phyloP scores from a whole-genome alignment of 2,329 filamentous ascomycete species.

The Bertia moriformis region DNA sequence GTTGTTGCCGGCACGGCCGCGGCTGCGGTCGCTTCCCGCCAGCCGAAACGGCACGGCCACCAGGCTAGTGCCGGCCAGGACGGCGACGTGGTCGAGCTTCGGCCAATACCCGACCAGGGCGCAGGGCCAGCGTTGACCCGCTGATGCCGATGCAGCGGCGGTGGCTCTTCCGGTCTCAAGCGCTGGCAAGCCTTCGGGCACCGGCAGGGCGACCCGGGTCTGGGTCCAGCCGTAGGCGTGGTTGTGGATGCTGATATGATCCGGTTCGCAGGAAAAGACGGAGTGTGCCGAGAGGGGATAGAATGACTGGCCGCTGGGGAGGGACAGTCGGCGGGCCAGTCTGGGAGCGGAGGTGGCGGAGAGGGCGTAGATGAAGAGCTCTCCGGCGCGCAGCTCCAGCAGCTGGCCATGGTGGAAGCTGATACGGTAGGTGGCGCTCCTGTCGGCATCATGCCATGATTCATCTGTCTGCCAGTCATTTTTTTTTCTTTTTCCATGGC shows the following conservation, averaged over 20 bases:
- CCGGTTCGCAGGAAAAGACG: constrained; percentile 42
- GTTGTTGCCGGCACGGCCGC: constrained; percentile 24
- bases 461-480: too few species aligned
- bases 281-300: constrained; percentile 52
- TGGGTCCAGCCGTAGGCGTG: constrained; percentile 45
- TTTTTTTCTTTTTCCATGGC: too few species aligned
- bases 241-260: constrained; percentile 50
- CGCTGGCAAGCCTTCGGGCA: too few species aligned
- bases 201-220: constrained; percentile 19
- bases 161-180: neutral
- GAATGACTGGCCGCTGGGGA: constrained; percentile 44
- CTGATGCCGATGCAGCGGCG: too few species aligned
- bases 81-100: constrained; percentile 52
- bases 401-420: constrained; percentile 50
- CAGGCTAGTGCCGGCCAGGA: constrained; percentile 46
- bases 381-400: constrained; percentile 38
- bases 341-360: constrained; percentile 47
- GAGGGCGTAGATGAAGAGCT: constrained; percentile 48
- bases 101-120: constrained; percentile 46
- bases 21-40: constrained; percentile 35
- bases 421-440: constrained; percentile 28
- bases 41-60: constrained; percentile 57
- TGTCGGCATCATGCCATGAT: neutral
- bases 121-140: constrained; percentile 16
- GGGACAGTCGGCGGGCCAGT: constrained; percentile 35